Conservation (phyloP, 306 rosid species). For the Vicia faba region DNA sequence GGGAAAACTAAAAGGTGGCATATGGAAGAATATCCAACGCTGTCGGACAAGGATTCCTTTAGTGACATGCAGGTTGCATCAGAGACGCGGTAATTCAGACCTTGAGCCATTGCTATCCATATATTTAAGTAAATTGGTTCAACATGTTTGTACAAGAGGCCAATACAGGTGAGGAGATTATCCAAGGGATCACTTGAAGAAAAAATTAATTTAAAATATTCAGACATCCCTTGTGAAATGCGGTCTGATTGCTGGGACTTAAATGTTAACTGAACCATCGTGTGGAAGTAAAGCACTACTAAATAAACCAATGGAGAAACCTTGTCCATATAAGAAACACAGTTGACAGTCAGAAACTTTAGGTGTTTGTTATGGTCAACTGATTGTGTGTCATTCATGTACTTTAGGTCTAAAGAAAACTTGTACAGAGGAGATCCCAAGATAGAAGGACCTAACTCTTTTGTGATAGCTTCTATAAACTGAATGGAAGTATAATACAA, state of each 20-base stretch:
- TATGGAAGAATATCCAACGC: conserved; percentile 40
- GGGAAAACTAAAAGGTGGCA: conserved; percentile 69
- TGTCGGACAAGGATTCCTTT: conserved; percentile 52
- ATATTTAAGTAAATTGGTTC: conserved; percentile 54
- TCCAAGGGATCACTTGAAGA: conserved; percentile 60
- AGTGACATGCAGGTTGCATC: conserved; percentile 46
- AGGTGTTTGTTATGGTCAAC: conserved; percentile 41
- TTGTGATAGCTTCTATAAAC: conserved; percentile 56
- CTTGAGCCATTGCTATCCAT: conserved; percentile 67
- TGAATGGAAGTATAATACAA: conserved; percentile 43
- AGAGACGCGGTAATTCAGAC: conserved; percentile 46
- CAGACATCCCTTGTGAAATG: conserved; percentile 43
- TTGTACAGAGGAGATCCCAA: conserved; percentile 79
- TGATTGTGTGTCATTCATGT: conserved; percentile 46
- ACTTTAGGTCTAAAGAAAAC: conserved; percentile 63
- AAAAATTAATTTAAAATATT: conserved; percentile 60
- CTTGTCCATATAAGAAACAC: conserved; percentile 68
- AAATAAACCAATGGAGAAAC: conserved; percentile 79
- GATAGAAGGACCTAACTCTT: conserved; percentile 67
- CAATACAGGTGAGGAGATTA: conserved; percentile 46
- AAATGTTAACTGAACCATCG: conserved; percentile 49
- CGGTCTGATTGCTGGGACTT: conserved; percentile 38
- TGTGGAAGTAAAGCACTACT: conserved; percentile 55
- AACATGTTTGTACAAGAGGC: conserved; percentile 54
- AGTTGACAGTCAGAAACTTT: conserved; percentile 41